Evolutionary conservation across 1,284 basidiomycete genomes (phyloP), one percentile per base, ranked within the genome.

Genomic region (Inonotus hispidus): DNA sequence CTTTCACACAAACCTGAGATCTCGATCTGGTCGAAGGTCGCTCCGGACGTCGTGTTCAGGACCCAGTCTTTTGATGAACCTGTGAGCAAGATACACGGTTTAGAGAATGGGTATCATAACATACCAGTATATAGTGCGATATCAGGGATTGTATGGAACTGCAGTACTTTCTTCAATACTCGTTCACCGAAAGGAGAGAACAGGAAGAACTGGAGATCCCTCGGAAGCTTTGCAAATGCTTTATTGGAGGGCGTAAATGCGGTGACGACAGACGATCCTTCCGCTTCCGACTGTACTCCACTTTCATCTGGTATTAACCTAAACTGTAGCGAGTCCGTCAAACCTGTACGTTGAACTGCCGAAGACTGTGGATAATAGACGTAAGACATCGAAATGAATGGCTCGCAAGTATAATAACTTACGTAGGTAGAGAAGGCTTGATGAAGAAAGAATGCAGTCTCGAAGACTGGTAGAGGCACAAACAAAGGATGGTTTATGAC

Each of bases 161-260:
- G 76, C 25, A 91, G 70, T 14, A 90, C 68, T 72, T 88, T 89
- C 67, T 73, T 79, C 57, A 92, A 68, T 1, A 76, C 80, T 41
- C 70, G 72, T 53, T 74, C 72, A 6, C 89, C 89, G 60, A 83
- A 82, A 0, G 84, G 84, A 7, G 85, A 88, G 73, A 90, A 90
- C 58, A 91, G 76, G 77, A 79, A 91, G 38, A 77, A 67, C 60
- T 75, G 77, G 50, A 91, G 77, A 56, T 77, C 79, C 43, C 65
- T 69, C 0, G 89, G 89, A 23, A 91, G 76, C 8, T 69, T 71
- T 29, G 74, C 66, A 72, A 88, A 91, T 1, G 88, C 88, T 7
- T 69, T 70, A 69, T 90, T 88, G 54, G 79, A 79, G 0, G 88
- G 89, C 1, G 81, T 82, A 68, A 91, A 90, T 46, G 83, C 65